Evolutionary conservation across 352 stramenopile genomes (phyloP), one percentile per base, ranked within the genome.

Genomic region (Pythium myriotylum): DNA sequence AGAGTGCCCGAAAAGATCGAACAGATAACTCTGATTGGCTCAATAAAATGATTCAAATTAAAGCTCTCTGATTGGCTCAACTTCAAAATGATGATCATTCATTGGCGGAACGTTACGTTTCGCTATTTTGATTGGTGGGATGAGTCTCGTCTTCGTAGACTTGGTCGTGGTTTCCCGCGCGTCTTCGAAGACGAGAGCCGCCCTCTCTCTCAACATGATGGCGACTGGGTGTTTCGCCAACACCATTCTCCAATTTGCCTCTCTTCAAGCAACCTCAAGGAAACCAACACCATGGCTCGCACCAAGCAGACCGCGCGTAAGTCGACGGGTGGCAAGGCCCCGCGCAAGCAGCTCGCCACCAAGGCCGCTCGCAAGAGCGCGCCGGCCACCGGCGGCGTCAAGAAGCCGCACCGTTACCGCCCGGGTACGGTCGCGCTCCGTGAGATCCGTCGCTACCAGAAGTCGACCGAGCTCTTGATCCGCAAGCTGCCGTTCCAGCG

Each of bases 361-460:
- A n/a, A n/a, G n/a, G n/a, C n/a, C n/a, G n/a, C n/a, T n/a, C n/a
- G n/a, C n/a, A n/a, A n/a, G n/a, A n/a, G n/a, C n/a, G n/a, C n/a
- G n/a, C n/a, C n/a, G n/a, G n/a, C n/a, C n/a, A n/a, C n/a, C n/a
- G n/a, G n/a, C n/a, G n/a, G n/a, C n/a, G n/a, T n/a, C n/a, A n/a
- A n/a, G n/a, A n/a, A n/a, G n/a, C n/a, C n/a, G n/a, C n/a, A n/a
- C n/a, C n/a, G n/a, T n/a, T n/a, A n/a, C n/a, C 81, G 81, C 45
- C 87, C 86, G 2, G 92, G 92, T 65, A 88, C 94, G 77, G 68
- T 83, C 27, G 95, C 95, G n/a, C 77, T 99, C 19, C 86, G 89
- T 79, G 97, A 99, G 74, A 99, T 99, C 70, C 84, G 97, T 66
- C 76, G 84, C 43, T 99, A 98, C 80, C 97, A 99, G 84, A 90